phyloP scores from a whole-genome alignment of 2,329 filamentous ascomycete species.

The Sporothrix protearum region DNA sequence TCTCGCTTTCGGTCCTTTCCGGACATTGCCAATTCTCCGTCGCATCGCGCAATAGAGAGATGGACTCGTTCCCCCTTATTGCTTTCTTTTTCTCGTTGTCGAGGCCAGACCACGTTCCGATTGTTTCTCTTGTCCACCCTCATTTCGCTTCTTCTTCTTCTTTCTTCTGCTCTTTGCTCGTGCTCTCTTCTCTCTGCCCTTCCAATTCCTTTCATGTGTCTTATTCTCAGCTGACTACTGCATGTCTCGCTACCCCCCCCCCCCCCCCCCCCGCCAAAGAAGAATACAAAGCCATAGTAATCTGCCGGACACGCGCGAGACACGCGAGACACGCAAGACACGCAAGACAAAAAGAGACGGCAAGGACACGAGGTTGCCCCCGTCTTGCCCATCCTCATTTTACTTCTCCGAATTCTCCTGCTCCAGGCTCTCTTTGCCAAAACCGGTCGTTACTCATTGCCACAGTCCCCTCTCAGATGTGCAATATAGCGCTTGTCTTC shows the following conservation, averaged over 20 bases:
- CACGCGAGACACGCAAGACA: background rate
- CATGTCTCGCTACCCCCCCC: conserved; percentile 18
- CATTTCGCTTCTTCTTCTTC: background rate
- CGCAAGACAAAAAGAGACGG: background rate
- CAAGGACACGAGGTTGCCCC: background rate
- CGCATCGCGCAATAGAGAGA: background rate
- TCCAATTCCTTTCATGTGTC: background rate
- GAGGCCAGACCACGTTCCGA: background rate
- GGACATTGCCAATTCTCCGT: background rate
- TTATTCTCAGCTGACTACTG: background rate
- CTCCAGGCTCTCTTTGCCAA: background rate
- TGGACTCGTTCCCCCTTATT: too few relatives aligned
- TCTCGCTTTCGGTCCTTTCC: background rate
- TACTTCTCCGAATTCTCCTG: background rate
- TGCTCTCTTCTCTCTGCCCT: background rate
- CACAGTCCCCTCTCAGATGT: background rate
- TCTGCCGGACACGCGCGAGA: background rate
- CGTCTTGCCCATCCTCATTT: conserved; percentile 4
- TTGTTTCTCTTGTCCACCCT: background rate
- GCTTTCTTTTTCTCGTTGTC: background rate
- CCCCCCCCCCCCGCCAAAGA: too few relatives aligned
- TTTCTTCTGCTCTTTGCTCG: background rate
- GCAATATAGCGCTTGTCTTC: too few relatives aligned
- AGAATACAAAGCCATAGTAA: background rate
- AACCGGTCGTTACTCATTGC: background rate